Evolutionary conservation across 495 filamentous ascomycete genomes (phyloP).

Genomic region (Neurospora sp.): DNA sequence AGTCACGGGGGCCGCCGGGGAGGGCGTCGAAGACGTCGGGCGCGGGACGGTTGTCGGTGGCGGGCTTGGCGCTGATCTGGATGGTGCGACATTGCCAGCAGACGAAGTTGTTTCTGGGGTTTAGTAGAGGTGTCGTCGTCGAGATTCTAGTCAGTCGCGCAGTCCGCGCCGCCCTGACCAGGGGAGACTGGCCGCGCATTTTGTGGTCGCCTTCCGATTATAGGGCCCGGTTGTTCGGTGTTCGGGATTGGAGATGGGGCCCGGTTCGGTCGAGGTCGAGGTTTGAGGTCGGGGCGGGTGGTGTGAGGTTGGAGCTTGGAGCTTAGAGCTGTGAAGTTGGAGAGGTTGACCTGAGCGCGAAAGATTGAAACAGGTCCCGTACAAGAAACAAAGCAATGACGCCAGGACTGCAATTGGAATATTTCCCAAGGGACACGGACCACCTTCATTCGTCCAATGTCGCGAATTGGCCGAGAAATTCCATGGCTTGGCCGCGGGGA

Average conservation of each 20-base stretch:
- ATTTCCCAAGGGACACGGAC: not conserved
- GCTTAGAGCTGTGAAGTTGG: no score
- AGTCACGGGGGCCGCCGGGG: conserved; percentile 8
- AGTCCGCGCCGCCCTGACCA: conserved; percentile 13
- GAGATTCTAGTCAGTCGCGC: conserved; percentile 2
- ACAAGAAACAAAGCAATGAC: not conserved
- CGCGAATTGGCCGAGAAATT: not conserved
- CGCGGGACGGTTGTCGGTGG: conserved; percentile 36
- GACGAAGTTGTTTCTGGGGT: conserved; percentile 12
- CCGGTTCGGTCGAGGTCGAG: not conserved
- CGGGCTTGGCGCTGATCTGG: conserved; percentile 44
- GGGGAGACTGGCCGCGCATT: conserved; percentile 22
- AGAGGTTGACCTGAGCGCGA: not conserved
- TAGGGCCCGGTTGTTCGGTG: not conserved
- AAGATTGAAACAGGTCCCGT: not conserved
- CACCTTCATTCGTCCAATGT: not conserved
- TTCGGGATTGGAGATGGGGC: not conserved
- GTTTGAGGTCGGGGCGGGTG: not conserved
- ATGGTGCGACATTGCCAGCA: conserved; percentile 42
- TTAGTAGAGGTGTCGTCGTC: not conserved
- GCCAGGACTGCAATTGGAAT: not conserved
- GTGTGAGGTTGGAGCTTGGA: not conserved
- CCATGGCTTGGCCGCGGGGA: not conserved
- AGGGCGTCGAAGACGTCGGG: conserved; percentile 33
- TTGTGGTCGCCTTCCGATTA: conserved; percentile 1